These are phyloP conservation scores for Mrakia blollopis DNA, from an alignment of 768 basidiomycete genomes.

Conservation along the genomic window DNA sequence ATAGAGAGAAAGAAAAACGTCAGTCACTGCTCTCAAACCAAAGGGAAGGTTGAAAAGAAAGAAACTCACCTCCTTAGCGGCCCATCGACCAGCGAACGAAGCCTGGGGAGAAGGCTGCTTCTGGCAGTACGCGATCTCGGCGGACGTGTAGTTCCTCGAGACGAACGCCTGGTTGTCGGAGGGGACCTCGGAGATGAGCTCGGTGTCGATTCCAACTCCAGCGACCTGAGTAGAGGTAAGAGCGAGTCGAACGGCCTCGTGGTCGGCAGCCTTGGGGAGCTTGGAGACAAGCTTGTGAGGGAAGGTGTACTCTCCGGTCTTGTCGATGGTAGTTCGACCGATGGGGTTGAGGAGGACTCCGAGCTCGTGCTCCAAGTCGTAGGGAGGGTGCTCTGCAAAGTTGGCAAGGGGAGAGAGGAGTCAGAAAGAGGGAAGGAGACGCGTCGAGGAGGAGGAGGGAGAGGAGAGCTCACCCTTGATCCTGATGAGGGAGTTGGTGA, in stretches of 20 bases:
- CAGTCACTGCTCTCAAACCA: not conserved
- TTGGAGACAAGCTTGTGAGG: constrained; percentile 56
- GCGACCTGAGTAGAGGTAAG: constrained; percentile 44
- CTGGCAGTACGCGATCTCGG: constrained; percentile 78
- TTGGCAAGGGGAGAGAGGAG: not conserved
- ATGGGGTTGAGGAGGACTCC: constrained; percentile 86
- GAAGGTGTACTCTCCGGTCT: constrained; percentile 84
- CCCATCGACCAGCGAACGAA: constrained; percentile 96
- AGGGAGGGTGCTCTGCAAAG: constrained; percentile 68
- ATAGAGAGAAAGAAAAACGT: not conserved
- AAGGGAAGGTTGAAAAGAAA: constrained; percentile 1
- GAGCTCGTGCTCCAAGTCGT: constrained; percentile 74
- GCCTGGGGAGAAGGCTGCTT: constrained; percentile 78
- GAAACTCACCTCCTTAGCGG: constrained; percentile 65
- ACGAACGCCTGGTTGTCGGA: constrained; percentile 83
- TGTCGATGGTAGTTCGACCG: constrained; percentile 65
- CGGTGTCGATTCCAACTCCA: constrained; percentile 69
- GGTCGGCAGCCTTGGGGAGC: constrained; percentile 21
- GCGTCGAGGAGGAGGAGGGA: not conserved
- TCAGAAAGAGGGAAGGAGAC: not conserved
- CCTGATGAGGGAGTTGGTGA: constrained; percentile 83
- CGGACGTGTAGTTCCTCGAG: constrained; percentile 84
- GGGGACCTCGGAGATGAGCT: constrained; percentile 87
- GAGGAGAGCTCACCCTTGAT: constrained; percentile 58
- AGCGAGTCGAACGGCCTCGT: constrained; percentile 28